These are phyloP conservation scores for Hamigera avellanea DNA, from an alignment of 495 filamentous ascomycete genomes.

Conservation along the genomic window DNA sequence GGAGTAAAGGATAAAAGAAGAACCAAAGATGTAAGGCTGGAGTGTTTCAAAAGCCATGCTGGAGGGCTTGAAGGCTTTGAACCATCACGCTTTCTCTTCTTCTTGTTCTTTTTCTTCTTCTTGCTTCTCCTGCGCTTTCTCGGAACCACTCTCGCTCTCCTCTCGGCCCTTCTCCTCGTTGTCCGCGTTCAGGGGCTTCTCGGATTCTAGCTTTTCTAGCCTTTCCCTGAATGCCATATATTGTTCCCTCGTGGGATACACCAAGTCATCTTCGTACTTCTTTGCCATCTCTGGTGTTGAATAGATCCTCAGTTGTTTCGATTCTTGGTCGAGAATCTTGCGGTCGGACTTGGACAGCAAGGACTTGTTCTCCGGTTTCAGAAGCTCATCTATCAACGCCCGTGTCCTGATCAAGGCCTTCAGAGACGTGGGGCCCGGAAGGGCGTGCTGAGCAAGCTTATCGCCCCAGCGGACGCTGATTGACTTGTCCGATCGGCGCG, in stretches of 20 bases:
- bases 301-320: constrained; percentile 20
- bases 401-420: constrained; percentile 16
- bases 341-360: constrained; percentile 18
- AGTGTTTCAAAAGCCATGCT: too few species aligned
- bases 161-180: too few species aligned
- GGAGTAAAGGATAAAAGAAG: too few species aligned
- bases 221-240: constrained; percentile 7
- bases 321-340: constrained; percentile 11
- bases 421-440: constrained; percentile 9
- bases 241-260: constrained; percentile 17
- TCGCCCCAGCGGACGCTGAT: constrained; percentile 4
- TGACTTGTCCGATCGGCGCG: not conserved
- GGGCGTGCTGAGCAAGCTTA: not conserved
- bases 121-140: too few species aligned
- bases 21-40: too few species aligned
- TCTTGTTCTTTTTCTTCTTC: too few species aligned
- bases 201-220: too few species aligned
- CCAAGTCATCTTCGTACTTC: not conserved
- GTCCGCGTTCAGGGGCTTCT: too few species aligned
- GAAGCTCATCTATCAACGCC: constrained; percentile 17
- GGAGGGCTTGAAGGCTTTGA: too few species aligned
- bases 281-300: constrained; percentile 12
- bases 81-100: too few species aligned
- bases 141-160: too few species aligned
- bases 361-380: constrained; percentile 14